A percentile compares a stretch with the other conserved stretches of the same genome.
Evolutionary conservation across 2,329 filamentous ascomycete species (phyloP).

Genomic region (Coniochaeta prunicola): DNA sequence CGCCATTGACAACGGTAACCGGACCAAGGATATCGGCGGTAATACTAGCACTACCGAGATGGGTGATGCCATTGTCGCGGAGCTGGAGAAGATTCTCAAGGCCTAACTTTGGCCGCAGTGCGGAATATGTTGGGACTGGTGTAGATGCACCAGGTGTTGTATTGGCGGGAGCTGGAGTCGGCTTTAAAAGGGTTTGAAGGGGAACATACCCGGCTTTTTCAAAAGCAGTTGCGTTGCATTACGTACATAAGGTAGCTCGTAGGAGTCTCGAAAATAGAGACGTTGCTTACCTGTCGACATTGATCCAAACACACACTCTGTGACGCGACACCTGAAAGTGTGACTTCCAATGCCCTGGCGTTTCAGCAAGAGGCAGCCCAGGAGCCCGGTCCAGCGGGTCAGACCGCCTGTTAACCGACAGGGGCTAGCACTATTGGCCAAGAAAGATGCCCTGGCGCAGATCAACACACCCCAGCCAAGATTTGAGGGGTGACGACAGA

Average conservation of each 20-base stretch:
- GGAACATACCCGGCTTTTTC: neutral
- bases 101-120: conserved; percentile 4
- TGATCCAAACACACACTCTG: neutral
- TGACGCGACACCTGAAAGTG: neutral
- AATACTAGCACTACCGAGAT: conserved; percentile 62
- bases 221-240: neutral
- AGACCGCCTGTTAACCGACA: neutral
- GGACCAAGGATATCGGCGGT: conserved; percentile 82
- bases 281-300: neutral
- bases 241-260: neutral
- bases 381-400: neutral
- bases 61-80: conserved; percentile 71
- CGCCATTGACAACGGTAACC: conserved; percentile 70
- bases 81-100: conserved; percentile 64
- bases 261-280: neutral
- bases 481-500: neutral
- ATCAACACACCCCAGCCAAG: neutral
- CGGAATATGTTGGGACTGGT: no score
- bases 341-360: neutral
- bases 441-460: neutral
- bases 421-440: neutral
- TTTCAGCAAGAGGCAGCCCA: neutral
- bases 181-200: neutral
- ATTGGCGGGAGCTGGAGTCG: neutral
- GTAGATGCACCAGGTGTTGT: no score